These are phyloP conservation scores for Phaffia tasmanica DNA, from an alignment of 768 basidiomycete species.

Conservation along the genomic window DNA sequence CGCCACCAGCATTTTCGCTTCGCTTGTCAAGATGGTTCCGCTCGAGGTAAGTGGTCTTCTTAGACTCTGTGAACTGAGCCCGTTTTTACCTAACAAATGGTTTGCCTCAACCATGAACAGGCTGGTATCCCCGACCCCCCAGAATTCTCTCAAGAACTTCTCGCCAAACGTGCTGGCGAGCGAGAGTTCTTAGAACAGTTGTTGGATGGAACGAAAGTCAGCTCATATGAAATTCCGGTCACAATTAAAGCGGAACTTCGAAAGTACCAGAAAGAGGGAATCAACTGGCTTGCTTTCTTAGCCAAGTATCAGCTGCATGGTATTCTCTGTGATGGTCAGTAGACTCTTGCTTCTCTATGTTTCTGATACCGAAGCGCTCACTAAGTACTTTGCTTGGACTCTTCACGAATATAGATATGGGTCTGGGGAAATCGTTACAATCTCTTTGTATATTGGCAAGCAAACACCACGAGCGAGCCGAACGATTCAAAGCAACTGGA, in stretches of 20 bases:
- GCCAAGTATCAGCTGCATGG: conserved; percentile 97
- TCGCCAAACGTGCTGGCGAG: conserved; percentile 75
- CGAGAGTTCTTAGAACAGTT: conserved; percentile 85
- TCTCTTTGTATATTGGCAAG: conserved; percentile 93
- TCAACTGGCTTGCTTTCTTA: conserved; percentile 97
- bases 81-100: neutral
- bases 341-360: neutral
- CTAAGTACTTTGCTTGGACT: neutral
- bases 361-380: neutral
- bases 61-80: neutral
- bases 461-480: conserved; percentile 77
- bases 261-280: conserved; percentile 95
- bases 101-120: conserved; percentile 39
- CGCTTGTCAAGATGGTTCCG: conserved; percentile 95
- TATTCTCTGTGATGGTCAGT: conserved; percentile 87
- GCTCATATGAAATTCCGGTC: conserved; percentile 75
- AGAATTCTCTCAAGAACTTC: conserved; percentile 74
- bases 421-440: conserved; percentile 93
- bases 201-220: conserved; percentile 88
- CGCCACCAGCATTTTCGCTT: conserved; percentile 94
- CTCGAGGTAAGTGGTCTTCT: conserved; percentile 57
- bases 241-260: conserved; percentile 84
- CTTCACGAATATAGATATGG: conserved; percentile 65
- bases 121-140: conserved; percentile 94
- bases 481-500: conserved; percentile 52